phyloP scores from a whole-genome alignment of 305 asterid species.

The Caryopteris hybrid region DNA sequence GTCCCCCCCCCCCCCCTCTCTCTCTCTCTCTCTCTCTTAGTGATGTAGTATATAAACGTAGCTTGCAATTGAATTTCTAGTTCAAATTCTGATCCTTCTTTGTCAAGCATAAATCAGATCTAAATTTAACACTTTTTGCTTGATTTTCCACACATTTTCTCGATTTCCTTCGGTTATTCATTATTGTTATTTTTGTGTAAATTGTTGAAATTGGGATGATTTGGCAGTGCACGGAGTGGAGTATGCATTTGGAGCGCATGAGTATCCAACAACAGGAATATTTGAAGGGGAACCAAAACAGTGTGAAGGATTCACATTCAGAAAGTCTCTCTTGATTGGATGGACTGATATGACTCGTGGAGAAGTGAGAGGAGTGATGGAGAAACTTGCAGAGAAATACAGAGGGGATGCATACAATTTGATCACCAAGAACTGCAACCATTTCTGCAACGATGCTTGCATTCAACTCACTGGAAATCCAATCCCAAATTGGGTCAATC shows the following conservation, averaged over 20 bases:
- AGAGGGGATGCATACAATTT: constrained; percentile 61
- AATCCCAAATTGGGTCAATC: constrained; percentile 77
- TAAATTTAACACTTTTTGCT: neutral
- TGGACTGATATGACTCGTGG: constrained; percentile 46
- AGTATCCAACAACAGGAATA: constrained; percentile 60
- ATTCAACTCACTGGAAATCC: constrained; percentile 47
- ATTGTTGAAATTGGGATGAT: neutral
- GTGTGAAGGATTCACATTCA: constrained; percentile 62
- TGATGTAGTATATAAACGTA: too few species aligned
- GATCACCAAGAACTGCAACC: constrained; percentile 69
- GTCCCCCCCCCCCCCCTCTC: constrained; percentile 22
- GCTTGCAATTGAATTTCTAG: neutral
- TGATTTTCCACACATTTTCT: neutral
- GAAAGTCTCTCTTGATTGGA: constrained; percentile 65
- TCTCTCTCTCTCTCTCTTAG: too few species aligned
- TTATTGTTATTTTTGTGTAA: neutral
- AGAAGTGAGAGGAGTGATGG: constrained; percentile 48
- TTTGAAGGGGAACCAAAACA: constrained; percentile 64
- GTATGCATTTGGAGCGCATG: constrained; percentile 76
- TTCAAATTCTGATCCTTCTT: neutral
- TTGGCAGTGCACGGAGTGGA: constrained; percentile 66
- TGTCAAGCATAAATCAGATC: constrained; percentile 11
- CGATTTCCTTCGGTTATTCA: neutral
- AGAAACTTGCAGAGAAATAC: constrained; percentile 49
- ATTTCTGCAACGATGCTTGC: constrained; percentile 75